Base-by-base conservation (phyloP, 805 yeast species). In the Starmerella apicola region DNA sequence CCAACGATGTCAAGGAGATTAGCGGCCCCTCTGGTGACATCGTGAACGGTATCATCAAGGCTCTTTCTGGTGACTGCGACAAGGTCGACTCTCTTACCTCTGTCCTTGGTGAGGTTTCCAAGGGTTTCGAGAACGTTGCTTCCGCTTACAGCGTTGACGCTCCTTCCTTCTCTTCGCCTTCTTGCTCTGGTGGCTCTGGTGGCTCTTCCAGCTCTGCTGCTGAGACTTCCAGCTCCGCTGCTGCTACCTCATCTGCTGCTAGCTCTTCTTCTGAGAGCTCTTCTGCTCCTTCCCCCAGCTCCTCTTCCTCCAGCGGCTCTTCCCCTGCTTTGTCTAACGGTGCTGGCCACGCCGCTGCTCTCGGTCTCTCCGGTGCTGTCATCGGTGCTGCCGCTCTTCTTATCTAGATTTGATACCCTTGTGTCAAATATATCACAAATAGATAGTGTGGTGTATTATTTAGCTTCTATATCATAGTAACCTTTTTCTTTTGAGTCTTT, bases 361-460 rank as follows among this genome's bases (percentile, higher is more conserved):
- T 21, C 17, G 52, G 51, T 31, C 42, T 45, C 40, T 48, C 41
- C 34, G 55, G 52, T 25, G 50, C 47, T 29, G 51, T 34, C 37
- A 50, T 51, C 37, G 54, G 52, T 41, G 49, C 29, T 31, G 51
- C 45, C 29, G 50, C 51, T 20, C 39, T 50, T 22, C 50, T 50
- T 42, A 30, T 50, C 43, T 50, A 50, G 48, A n/a, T 18, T 15
- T 8, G 31, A 15, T 27, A 18, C 7, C 8, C 15, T 27, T 13
- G 15, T 27, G 15, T 8, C n/a, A n/a, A 27, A 7, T 9, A 8
- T 27, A 9, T 24, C 27, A 24, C 13, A 24, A 9, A n/a, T n/a
- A n/a, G n/a, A n/a, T n/a, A n/a, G n/a, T 24, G 26, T 24, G 8
- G 12, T 12, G 8, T 9, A 24, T 24, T 24, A 24, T 24, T 9